A percentile compares a stretch with the other conserved stretches of the same genome.
Evolutionary conservation across 352 stramenopile genomes (phyloP).

Genomic region (Globisporangium nagaii): DNA sequence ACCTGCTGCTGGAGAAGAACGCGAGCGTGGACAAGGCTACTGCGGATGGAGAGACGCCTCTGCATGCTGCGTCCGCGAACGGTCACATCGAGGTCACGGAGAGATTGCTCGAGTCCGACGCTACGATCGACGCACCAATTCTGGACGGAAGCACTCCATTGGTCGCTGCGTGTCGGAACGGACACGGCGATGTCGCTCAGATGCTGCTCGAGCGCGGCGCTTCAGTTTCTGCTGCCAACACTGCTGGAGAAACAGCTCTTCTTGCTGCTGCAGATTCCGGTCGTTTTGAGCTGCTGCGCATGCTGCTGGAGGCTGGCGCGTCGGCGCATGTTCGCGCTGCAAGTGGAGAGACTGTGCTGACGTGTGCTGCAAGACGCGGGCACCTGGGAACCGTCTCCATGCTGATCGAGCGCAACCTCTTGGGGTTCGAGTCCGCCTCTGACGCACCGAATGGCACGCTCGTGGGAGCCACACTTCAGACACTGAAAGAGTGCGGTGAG

Average conservation of each 20-base stretch:
- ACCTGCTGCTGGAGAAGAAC: not conserved
- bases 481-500: not conserved
- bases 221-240: not conserved
- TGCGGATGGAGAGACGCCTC: not conserved
- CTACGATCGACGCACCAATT: not conserved
- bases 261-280: not conserved
- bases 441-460: not conserved
- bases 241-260: not conserved
- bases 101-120: not conserved
- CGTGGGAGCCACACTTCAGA: not conserved
- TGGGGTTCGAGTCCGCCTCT: not conserved
- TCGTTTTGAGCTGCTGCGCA: not conserved
- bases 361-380: not conserved
- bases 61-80: not conserved
- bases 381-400: not conserved
- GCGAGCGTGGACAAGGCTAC: not conserved
- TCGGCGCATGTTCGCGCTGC: not conserved
- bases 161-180: not conserved
- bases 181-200: not conserved
- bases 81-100: not conserved
- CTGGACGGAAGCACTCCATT: not conserved
- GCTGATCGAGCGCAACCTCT: not conserved
- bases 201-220: not conserved
- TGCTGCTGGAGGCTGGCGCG: not conserved
- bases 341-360: not conserved